A percentile compares a stretch with the other conserved stretches of the same genome.
Conservation (phyloP, 305 asterid species). For the Solanum hybrid region DNA sequence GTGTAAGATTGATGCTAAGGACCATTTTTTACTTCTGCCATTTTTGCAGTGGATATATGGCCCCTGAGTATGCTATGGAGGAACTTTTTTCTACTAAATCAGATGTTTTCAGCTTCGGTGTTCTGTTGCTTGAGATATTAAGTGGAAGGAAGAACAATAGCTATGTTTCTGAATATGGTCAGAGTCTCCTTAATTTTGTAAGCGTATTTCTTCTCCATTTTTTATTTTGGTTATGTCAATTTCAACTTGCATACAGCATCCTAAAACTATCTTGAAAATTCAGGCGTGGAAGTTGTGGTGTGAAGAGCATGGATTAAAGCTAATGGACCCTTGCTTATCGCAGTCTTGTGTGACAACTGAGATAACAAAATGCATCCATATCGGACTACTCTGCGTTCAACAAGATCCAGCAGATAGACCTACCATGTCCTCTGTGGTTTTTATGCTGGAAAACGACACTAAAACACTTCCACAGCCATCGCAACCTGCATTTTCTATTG, state of each 20-base stretch:
- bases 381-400: too few species aligned
- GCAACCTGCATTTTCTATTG: too few species aligned
- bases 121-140: neutral
- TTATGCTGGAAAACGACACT: neutral
- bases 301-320: too few species aligned
- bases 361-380: too few species aligned
- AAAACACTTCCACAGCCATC: too few species aligned
- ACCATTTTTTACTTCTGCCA: neutral
- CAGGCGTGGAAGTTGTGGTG: too few species aligned
- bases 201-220: neutral
- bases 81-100: neutral
- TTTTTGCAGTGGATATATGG: neutral
- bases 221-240: neutral
- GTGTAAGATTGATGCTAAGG: neutral
- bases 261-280: neutral
- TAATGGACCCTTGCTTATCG: too few species aligned
- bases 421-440: too few species aligned
- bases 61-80: too few species aligned
- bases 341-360: too few species aligned
- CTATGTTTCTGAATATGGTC: neutral
- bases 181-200: neutral
- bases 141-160: neutral
- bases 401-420: too few species aligned
- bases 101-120: conserved; percentile 1
- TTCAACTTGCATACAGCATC: neutral